phyloP scores from a whole-genome alignment of 768 basidiomycete genomes.

The Tylopilus sp. region DNA sequence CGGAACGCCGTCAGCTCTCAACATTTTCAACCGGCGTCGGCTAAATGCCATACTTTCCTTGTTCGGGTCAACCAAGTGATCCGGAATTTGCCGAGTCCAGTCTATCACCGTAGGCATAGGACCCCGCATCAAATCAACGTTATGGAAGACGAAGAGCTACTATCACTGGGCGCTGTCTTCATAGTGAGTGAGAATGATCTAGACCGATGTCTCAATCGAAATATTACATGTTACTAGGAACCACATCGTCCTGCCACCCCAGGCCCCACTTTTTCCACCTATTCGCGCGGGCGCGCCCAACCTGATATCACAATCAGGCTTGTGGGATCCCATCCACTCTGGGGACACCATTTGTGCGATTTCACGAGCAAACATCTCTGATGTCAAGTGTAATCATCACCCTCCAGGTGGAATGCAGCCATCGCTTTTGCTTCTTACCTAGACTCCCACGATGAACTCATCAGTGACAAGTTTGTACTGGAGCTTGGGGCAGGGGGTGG shows the following conservation, averaged over 20 bases:
- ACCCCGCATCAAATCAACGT: background rate
- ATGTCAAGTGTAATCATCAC: background rate
- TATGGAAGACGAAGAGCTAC: constrained; percentile 23
- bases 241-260: constrained; percentile 66
- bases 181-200: constrained; percentile 36
- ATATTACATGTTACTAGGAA: constrained; percentile 40
- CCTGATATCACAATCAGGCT: constrained; percentile 55
- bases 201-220: background rate
- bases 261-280: constrained; percentile 51
- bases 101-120: background rate
- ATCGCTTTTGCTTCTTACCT: constrained; percentile 68
- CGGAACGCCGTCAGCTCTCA: background rate
- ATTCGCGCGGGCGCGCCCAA: constrained; percentile 34
- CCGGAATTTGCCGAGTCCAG: background rate
- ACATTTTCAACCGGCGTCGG: background rate
- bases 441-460: constrained; percentile 49
- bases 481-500: constrained; percentile 96
- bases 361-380: background rate
- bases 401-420: constrained; percentile 74
- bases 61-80: background rate
- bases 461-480: constrained; percentile 50
- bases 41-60: background rate
- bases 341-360: constrained; percentile 74
- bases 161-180: constrained; percentile 47
- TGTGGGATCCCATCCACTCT: constrained; percentile 77